Evolutionary conservation across 2,329 filamentous ascomycete species (phyloP), one percentile per base, ranked within the genome.

Genomic region (Neofusicoccum umdonicola): DNA sequence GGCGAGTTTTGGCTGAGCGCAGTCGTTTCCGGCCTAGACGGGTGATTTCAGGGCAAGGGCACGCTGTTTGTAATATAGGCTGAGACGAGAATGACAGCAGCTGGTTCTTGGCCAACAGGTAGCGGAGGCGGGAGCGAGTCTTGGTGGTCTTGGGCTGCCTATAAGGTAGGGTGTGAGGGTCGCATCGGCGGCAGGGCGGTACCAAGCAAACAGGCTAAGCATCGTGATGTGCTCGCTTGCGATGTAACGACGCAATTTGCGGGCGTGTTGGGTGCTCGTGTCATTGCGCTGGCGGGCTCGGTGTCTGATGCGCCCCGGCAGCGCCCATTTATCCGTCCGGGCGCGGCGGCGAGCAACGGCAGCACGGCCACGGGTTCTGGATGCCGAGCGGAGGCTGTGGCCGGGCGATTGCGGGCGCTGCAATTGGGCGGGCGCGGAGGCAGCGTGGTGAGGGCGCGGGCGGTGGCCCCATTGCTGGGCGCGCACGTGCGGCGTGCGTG

Each of bases 171-270:
- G 27, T 17, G 35, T 4, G 9, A 27, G 22, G 54, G 17, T 35
- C 19, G 13, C 12, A 56, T 41, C 27, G 17, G 37, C 52, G 35
- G 19, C 15, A 27, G 6, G 9, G 54, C 22, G 9, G 27, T 31
- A 58, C 54, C 39, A 58, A 58, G 54, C 54, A 58, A 58, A 58
- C 41, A 44, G 56, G 56, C 56, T 60, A 60, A 60, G 56, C 56
- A 60, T 60, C 56, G 42, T 37, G 56, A 60, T 60, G 41, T 60
- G 56, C 56, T 58, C 54, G 54, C 39, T 58, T 58, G 54, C 54
- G 22, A 45, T 31, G 52, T 41, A 56, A 56, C 47, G 47, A 34
- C 54, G 54, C 52, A 27, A 58, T 34, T 3, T 35, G 52, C 35
- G 52, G 19, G 19, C 52, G 35, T 19, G 9, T 9, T 27, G 22